Evolutionary conservation across 305 asterid species (phyloP), one percentile per base, ranked within the genome.

Genomic region (Plantago coronopus): DNA sequence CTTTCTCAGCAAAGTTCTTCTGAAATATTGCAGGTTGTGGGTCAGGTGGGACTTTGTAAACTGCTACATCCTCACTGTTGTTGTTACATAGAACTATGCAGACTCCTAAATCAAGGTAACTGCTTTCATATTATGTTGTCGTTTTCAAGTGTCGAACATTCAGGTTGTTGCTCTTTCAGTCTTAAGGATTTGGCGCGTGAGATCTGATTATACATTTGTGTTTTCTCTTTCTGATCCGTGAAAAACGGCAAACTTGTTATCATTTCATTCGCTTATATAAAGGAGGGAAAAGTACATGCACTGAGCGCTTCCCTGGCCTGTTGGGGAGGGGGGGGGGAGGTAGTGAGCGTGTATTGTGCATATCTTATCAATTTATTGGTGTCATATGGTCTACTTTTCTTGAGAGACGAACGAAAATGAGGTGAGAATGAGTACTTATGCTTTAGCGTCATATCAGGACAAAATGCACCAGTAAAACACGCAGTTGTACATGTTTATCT

Each of bases 101-200:
- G 89, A 76, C 90, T 31, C 70, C 96, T 73, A 90, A 84, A 66
- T 69, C 84, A 59, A 85, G 97, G 96, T 90, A 72, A 45, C 62
- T 46, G 48, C 67, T 7, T 49, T 19, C 48, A 14, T 45, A 31
- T 51, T 57, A 19, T 17, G 15, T 10, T 9, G 62, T 55, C 34
- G 9, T 7, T 29, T 69, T 20, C 23, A 48, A 48, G 5, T 67
- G 34, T 18, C 38, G n/a, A 66, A 46, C 42, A 21, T 45, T 7
- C 14, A 43, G 17, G 31, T 44, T 20, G 20, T 53, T 18, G 15
- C 31, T 40, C 44, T 56, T 27, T 34, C 17, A 40, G n/a, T 44
- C 31, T 21, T 44, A 8, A 16, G 44, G 12, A n/a, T 54, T 21
- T 34, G n/a, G 46, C 55, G 47, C 40, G 6, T 48, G 29, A 23